A percentile compares a stretch with the other conserved stretches of the same genome.
Evolutionary conservation across 2,329 filamentous ascomycete species (phyloP).

Genomic region (Aspergillus japonicus): DNA sequence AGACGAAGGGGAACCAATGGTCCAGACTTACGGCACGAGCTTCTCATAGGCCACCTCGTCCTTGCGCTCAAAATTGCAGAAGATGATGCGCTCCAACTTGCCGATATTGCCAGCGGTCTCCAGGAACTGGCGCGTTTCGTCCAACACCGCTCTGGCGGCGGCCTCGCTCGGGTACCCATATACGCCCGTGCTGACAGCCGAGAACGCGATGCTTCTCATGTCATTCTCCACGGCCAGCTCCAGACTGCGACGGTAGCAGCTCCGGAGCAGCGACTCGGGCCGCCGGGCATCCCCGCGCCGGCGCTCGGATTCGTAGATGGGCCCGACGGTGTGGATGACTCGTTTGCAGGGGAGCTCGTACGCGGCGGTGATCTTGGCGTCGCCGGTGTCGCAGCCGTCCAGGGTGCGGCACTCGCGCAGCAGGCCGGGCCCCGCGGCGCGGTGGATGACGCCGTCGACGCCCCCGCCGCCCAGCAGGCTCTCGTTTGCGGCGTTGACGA

Average conservation of each 20-base stretch:
- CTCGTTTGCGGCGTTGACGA: slow-evolving; percentile 89
- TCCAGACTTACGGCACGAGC: slow-evolving; percentile 66
- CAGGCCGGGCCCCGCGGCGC: slow-evolving; percentile 70
- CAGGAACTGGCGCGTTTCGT: slow-evolving; percentile 58
- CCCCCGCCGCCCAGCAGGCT: slow-evolving; percentile 83
- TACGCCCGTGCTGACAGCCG: slow-evolving; percentile 80
- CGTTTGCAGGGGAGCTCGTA: slow-evolving; percentile 73
- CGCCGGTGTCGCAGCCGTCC: slow-evolving; percentile 71
- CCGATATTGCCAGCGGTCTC: slow-evolving; percentile 40
- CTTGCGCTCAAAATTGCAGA: slow-evolving; percentile 79
- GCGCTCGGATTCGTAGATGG: slow-evolving; percentile 60
- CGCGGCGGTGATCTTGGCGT: slow-evolving; percentile 77
- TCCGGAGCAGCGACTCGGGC: slow-evolving; percentile 49
- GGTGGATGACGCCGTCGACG: slow-evolving; percentile 84
- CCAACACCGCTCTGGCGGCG: slow-evolving; percentile 71
- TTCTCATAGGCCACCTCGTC: slow-evolving; percentile 72
- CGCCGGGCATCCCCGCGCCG: slow-evolving; percentile 31
- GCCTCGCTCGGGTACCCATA: slow-evolving; percentile 79
- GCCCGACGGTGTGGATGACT: slow-evolving; percentile 89
- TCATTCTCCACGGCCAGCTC: slow-evolving; percentile 67
- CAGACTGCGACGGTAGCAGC: slow-evolving; percentile 70
- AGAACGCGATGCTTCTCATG: slow-evolving; percentile 75
- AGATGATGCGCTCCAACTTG: slow-evolving; percentile 70
- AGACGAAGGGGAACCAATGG: not conserved
- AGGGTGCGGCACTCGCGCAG: slow-evolving; percentile 69